Evolutionary conservation across 352 stramenopile genomes (phyloP), one percentile per base, ranked within the genome.

Genomic region (Globisporangium cystogenes): DNA sequence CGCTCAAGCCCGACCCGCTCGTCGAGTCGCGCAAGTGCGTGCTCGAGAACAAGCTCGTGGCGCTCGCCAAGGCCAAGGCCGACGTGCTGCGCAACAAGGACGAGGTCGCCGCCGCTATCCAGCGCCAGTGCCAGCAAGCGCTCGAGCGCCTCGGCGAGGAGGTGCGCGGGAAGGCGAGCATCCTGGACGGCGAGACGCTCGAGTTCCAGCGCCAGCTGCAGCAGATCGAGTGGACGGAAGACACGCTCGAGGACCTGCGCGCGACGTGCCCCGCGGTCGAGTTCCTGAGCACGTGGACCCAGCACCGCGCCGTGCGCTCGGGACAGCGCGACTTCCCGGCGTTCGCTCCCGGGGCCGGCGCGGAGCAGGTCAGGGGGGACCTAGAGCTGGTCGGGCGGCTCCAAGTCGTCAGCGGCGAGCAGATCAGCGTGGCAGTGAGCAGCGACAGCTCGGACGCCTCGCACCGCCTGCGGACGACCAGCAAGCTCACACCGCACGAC

Each of bases 201-300:
- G 82, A 93, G 48, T 75, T 82, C 12, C 50, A 77, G 37, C 76
- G 80, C 0, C 78, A 91, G 48, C 33, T 73, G 12, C 68, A 93
- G 45, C 75, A 90, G 31, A 84, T 93, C 37, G 77, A 82, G 16
- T 93, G 82, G 82, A 57, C 81, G 20, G 80, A 90, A 24, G 67
- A 74, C 33, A 75, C 71, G 29, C 64, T 93, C 0, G 67, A 81
- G 0, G 65, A 72, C n/a, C 65, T 75, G 12, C 80, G 82, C n/a
- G 58, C 57, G 1, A 29, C 67, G 26, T 55, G 72, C 0, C 63
- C 70, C 15, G 61, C 76, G 0, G 62, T 88, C 23, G 76, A 85
- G 20, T 93, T 93, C 40, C 61, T 93, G 11, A 57, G 65, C 0
- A 66, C 69, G 2, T 93, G 82, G 82, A 76, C 68, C 48, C 69